Percentiles rank a stretch among this genome's conserved stretches.
Evolutionary conservation across 345 rosid genomes (phyloP).

Genomic region (Rhodomyrtus tomentosa): DNA sequence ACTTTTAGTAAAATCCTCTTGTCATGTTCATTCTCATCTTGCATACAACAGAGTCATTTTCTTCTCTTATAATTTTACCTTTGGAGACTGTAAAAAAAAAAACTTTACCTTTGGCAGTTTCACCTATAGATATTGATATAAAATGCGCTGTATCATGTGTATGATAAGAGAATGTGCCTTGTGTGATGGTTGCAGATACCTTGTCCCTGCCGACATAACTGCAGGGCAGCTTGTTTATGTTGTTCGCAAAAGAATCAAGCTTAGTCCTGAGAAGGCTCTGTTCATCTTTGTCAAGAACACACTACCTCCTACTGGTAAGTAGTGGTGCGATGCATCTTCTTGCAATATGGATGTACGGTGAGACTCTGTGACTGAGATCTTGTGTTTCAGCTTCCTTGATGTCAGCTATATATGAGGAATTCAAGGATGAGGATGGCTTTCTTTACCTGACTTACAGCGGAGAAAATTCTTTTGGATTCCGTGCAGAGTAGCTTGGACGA

Average conservation of each 20-base stretch:
- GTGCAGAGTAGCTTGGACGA: not conserved
- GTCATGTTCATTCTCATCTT: not conserved
- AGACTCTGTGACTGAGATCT: not conserved
- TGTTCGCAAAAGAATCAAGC: conserved; percentile 65
- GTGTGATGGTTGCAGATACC: conserved; percentile 30
- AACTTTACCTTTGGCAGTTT: not conserved
- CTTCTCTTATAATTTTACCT: not conserved
- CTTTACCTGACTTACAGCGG: conserved; percentile 73
- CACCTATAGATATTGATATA: not conserved
- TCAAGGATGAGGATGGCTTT: conserved; percentile 64
- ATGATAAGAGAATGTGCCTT: not conserved
- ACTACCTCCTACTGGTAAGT: conserved; percentile 53
- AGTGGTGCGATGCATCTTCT: not conserved
- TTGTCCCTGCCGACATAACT: conserved; percentile 66
- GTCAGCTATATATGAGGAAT: conserved; percentile 54
- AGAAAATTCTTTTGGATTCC: conserved; percentile 53
- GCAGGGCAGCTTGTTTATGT: conserved; percentile 73
- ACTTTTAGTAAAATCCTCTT: not conserved
- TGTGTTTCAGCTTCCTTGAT: conserved; percentile 39
- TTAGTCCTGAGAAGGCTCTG: conserved; percentile 67
- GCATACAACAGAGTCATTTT: not conserved
- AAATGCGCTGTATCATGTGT: not conserved
- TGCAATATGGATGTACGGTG: not conserved
- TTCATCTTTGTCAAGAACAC: conserved; percentile 58
- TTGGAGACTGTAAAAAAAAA: too few relatives aligned